Conservation (phyloP, 2,329 filamentous ascomycete species). For the Colletotrichum euphorbiae region DNA sequence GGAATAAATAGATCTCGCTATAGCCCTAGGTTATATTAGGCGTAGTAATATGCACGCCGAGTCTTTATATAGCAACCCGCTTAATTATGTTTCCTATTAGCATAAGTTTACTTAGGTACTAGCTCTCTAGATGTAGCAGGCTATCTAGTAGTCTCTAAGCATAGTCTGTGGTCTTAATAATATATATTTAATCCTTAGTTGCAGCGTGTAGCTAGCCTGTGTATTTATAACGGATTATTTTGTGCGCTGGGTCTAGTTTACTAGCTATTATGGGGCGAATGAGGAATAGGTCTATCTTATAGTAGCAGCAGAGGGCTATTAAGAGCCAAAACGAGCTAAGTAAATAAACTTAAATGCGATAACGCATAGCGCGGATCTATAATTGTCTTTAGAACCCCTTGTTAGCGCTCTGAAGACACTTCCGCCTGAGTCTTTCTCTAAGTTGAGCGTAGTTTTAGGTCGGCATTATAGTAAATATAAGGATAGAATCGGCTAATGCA, state of each 20-base stretch:
- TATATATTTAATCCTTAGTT: slow-evolving; percentile 4
- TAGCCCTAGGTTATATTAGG: too few species aligned
- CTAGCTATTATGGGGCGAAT: neutral
- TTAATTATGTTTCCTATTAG: too few species aligned
- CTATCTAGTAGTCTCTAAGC: slow-evolving; percentile 3
- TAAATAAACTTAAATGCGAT: neutral
- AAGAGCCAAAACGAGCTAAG: neutral
- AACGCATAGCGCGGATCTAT: neutral
- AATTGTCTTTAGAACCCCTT: neutral
- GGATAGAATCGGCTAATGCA: too few species aligned
- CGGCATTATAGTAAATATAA: too few species aligned
- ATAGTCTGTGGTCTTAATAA: neutral
- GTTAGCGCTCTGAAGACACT: too few species aligned
- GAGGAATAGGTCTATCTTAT: neutral
- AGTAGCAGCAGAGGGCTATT: neutral
- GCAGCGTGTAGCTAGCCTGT: neutral
- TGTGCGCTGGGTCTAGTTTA: neutral
- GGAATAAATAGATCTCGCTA: too few species aligned
- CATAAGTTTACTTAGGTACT: too few species aligned
- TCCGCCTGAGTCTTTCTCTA: too few species aligned
- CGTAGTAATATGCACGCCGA: too few species aligned
- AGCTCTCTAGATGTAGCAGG: neutral
- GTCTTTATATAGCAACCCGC: too few species aligned
- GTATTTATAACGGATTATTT: slow-evolving; percentile 6
- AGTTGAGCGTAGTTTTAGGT: too few species aligned